Percentiles rank a stretch among this genome's conserved stretches.
Conservation (phyloP, 139 green algal genomes). For the Eudorina sp. region DNA sequence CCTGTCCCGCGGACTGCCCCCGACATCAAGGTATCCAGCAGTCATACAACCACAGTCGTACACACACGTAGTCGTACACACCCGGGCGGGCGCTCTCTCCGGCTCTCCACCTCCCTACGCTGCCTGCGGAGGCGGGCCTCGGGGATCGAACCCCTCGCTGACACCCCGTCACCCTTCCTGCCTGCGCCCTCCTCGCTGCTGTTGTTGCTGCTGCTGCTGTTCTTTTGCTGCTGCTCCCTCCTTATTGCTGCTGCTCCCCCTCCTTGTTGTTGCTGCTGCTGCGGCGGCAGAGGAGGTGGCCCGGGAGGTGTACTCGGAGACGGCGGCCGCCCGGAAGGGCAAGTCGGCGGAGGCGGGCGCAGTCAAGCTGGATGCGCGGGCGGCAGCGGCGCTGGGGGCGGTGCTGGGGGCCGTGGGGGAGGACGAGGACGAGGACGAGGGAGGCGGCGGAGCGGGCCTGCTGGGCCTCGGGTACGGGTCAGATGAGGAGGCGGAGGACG, state of each 20-base stretch:
- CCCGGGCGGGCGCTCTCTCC: too few relatives aligned
- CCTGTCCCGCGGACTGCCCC: too few relatives aligned
- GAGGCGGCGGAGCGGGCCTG: not conserved
- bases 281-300: slow-evolving; percentile 65
- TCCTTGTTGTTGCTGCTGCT: too few relatives aligned
- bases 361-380: slow-evolving; percentile 47
- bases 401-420: slow-evolving; percentile 33
- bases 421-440: slow-evolving; percentile 7
- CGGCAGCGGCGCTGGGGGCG: not conserved
- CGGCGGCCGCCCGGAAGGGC: not conserved
- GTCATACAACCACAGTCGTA: too few relatives aligned
- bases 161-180: not conserved
- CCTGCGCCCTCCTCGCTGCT: not conserved
- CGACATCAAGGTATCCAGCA: too few relatives aligned
- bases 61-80: too few relatives aligned
- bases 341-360: slow-evolving; percentile 17
- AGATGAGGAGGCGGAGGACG: slow-evolving; percentile 53
- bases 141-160: not conserved
- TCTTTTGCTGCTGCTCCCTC: too few relatives aligned
- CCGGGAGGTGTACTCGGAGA: slow-evolving; percentile 54
- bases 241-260: not conserved
- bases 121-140: too few relatives aligned
- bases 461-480: slow-evolving; percentile 62
- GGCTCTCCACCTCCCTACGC: too few relatives aligned
- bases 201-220: not conserved